A percentile compares a stretch with the other conserved stretches of the same genome.
Evolutionary conservation across 176 grass and related monocot species (phyloP).

Genomic region (Sorghum bicolor): DNA sequence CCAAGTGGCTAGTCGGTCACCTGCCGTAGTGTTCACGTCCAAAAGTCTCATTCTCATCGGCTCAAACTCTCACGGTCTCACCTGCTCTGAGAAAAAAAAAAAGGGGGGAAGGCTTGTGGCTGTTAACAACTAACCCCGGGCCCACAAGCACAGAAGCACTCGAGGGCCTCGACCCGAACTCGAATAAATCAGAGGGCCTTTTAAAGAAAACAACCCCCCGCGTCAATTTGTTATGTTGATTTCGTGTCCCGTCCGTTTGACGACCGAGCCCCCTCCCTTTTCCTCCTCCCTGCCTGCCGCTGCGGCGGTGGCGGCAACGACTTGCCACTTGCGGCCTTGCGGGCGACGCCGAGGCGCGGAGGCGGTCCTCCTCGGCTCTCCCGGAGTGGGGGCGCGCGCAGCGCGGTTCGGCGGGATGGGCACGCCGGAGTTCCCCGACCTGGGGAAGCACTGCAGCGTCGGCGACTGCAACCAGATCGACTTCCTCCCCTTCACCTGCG

Average conservation of each 20-base stretch:
- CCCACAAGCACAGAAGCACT: not conserved
- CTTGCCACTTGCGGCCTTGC: not conserved
- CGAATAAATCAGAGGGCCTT: not conserved
- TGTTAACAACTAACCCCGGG: not conserved
- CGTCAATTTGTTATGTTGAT: constrained; percentile 5
- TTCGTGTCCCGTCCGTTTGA: constrained; percentile 22
- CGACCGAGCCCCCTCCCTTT: not conserved
- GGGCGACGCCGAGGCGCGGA: not conserved
- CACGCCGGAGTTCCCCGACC: constrained; percentile 87
- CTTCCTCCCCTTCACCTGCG: constrained; percentile 98
- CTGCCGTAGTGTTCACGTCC: not conserved
- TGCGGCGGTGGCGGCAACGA: not conserved
- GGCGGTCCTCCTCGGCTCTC: too few relatives aligned
- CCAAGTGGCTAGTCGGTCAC: not conserved
- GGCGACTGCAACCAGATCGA: constrained; percentile 86
- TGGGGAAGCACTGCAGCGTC: constrained; percentile 93
- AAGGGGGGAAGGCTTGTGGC: too few relatives aligned
- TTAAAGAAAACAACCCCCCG: not conserved
- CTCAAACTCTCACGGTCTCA: not conserved
- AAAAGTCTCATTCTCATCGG: not conserved
- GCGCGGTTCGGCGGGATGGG: constrained; percentile 46
- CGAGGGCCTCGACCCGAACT: not conserved
- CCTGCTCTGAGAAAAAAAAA: not conserved
- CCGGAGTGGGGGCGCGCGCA: not conserved
- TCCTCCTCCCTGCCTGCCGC: constrained; percentile 17